These are phyloP conservation scores for Cicer bijugum DNA, from an alignment of 306 rosid genomes.

Conservation along the genomic window DNA sequence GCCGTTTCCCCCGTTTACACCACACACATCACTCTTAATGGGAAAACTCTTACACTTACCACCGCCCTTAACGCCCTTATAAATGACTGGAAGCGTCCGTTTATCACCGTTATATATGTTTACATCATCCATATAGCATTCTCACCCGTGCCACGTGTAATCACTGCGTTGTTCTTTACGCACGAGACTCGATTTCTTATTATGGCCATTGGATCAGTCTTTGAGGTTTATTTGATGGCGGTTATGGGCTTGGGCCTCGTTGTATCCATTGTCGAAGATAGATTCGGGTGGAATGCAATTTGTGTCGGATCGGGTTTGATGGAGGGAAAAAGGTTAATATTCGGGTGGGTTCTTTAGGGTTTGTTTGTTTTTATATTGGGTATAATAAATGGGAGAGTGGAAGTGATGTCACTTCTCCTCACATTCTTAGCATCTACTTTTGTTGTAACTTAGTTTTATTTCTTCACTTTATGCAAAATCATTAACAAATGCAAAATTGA, in stretches of 20 bases:
- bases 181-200: conserved; percentile 27
- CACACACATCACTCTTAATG: conserved; percentile 51
- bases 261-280: conserved; percentile 66
- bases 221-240: conserved; percentile 66
- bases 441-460: too few relatives aligned
- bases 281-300: conserved; percentile 63
- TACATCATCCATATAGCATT: conserved; percentile 54
- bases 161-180: conserved; percentile 22
- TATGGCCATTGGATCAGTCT: conserved; percentile 35
- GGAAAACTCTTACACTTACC: conserved; percentile 36
- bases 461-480: too few relatives aligned
- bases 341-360: conserved; percentile 68
- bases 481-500: too few relatives aligned
- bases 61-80: conserved; percentile 44
- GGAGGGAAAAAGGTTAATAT: conserved; percentile 49
- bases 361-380: conserved; percentile 51
- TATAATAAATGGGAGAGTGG: conserved; percentile 53
- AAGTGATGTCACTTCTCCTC: neutral
- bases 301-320: conserved; percentile 59
- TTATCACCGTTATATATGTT: conserved; percentile 56
- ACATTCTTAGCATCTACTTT: too few relatives aligned
- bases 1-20: conserved; percentile 56
- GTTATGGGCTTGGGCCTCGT: conserved; percentile 60
- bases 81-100: conserved; percentile 55
- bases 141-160: conserved; percentile 46